phyloP scores from a whole-genome alignment of 106 monocot genomes.

The Cymbidium sinense region DNA sequence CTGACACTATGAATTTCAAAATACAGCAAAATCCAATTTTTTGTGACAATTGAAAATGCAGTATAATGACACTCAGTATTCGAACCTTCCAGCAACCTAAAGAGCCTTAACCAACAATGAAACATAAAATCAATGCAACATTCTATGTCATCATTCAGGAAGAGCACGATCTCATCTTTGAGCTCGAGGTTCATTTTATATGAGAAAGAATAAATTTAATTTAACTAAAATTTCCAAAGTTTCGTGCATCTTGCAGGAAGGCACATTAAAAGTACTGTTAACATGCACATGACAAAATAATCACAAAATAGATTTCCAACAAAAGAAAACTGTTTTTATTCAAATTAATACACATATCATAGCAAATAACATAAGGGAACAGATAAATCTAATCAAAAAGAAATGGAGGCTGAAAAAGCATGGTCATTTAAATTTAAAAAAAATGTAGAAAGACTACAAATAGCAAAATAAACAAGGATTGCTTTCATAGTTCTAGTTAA shows the following conservation, averaged over 20 bases:
- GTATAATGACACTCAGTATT: too few relatives aligned
- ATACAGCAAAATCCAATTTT: too few relatives aligned
- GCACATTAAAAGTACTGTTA: not conserved
- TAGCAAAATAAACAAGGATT: not conserved
- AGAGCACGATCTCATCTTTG: too few relatives aligned
- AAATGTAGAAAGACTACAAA: not conserved
- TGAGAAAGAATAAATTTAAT: too few relatives aligned
- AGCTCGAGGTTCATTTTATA: too few relatives aligned
- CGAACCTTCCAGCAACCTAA: too few relatives aligned
- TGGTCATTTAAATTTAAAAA: not conserved
- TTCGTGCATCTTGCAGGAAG: slow-evolving; percentile 69
- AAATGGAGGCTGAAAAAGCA: not conserved
- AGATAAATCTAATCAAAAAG: not conserved
- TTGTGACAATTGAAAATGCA: too few relatives aligned
- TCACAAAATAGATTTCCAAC: not conserved
- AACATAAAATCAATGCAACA: too few relatives aligned
- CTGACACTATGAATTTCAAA: too few relatives aligned
- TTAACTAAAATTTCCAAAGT: too few relatives aligned
- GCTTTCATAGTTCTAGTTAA: not conserved
- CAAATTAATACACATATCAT: not conserved
- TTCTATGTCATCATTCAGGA: too few relatives aligned
- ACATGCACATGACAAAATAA: not conserved
- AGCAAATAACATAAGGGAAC: not conserved
- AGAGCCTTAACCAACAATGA: too few relatives aligned
- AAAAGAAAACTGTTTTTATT: slow-evolving; percentile 1